These are phyloP conservation scores for Mycena maculata DNA, from an alignment of 768 basidiomycete species.

Conservation along the genomic window DNA sequence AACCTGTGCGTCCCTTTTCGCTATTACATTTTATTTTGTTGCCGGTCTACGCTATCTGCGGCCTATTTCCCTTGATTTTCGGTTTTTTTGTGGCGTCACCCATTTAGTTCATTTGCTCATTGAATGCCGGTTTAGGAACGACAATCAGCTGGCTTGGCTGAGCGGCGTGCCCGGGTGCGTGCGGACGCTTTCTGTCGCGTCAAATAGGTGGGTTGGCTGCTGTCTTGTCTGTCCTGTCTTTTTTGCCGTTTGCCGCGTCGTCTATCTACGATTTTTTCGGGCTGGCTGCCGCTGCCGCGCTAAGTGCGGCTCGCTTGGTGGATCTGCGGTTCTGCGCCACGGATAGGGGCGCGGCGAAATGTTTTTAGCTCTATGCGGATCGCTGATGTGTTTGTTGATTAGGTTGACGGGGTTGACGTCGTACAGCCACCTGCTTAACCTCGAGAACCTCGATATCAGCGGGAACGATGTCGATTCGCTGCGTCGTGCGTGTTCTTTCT, in stretches of 20 bases:
- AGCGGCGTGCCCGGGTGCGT: constrained; percentile 80
- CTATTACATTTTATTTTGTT: too few relatives aligned
- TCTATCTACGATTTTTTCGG: background rate
- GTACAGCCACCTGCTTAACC: constrained; percentile 85
- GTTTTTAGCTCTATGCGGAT: too few relatives aligned
- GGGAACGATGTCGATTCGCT: constrained; percentile 90
- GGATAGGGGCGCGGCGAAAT: too few relatives aligned
- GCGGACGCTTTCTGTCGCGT: constrained; percentile 82
- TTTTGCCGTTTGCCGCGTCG: constrained; percentile 18
- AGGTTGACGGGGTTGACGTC: constrained; percentile 90
- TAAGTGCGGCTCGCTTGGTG: too few relatives aligned
- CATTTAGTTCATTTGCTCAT: constrained; percentile 15
- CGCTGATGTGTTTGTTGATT: constrained; percentile 25
- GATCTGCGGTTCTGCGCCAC: too few relatives aligned
- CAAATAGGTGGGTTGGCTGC: constrained; percentile 68
- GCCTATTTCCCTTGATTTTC: constrained; percentile 2
- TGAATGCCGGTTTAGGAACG: constrained; percentile 50
- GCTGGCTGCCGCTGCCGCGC: too few relatives aligned
- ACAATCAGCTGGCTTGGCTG: constrained; percentile 81
- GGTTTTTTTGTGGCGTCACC: constrained; percentile 6
- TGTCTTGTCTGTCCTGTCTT: constrained; percentile 35
- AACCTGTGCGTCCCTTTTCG: constrained; percentile 69
- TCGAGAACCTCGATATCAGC: constrained; percentile 93
- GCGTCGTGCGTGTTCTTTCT: constrained; percentile 66
- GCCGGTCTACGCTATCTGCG: background rate